Percentiles rank a stretch among this genome's conserved stretches.
phyloP scores from a whole-genome alignment of 2,329 filamentous ascomycete genomes.

The Colletotrichum sp. region DNA sequence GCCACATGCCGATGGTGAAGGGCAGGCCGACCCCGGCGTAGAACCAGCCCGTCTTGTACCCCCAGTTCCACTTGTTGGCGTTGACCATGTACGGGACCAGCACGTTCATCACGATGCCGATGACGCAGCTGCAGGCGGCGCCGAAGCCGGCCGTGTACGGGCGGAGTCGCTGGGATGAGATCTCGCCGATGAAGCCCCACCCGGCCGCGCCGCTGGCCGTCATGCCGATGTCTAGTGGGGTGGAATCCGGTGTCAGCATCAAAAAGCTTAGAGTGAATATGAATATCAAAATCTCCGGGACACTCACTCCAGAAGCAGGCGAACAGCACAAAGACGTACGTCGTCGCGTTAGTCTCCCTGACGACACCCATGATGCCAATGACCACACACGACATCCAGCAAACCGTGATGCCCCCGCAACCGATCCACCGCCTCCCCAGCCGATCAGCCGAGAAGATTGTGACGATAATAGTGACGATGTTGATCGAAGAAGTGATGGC shows the following conservation, averaged over 20 bases:
- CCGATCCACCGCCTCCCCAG: conserved; percentile 22
- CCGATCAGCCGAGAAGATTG: conserved; percentile 20
- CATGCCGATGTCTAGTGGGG: conserved; percentile 25
- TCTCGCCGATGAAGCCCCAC: conserved; percentile 36
- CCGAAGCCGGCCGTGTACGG: conserved; percentile 34
- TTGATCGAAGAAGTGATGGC: conserved; percentile 25
- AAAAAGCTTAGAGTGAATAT: too few relatives aligned
- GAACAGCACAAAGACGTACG: conserved; percentile 19
- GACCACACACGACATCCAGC: conserved; percentile 21
- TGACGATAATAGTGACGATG: conserved; percentile 20
- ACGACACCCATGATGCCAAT: conserved; percentile 13
- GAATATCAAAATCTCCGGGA: accelerated
- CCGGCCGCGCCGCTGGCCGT: conserved; percentile 31
- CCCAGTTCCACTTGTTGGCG: conserved; percentile 33
- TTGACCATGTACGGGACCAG: conserved; percentile 37
- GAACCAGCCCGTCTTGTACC: conserved; percentile 34
- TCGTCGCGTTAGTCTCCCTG: neutral
- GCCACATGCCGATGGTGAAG: conserved; percentile 28
- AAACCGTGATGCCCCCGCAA: conserved; percentile 4
- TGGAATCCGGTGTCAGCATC: neutral
- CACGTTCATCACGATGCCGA: conserved; percentile 22
- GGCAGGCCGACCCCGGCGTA: conserved; percentile 32
- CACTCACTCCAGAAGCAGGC: conserved; percentile 20
- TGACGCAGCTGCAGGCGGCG: conserved; percentile 27
- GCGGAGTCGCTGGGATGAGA: conserved; percentile 37